A percentile compares a stretch with the other conserved stretches of the same genome.
These are phyloP conservation scores for Flueggea neowawraea DNA, from an alignment of 441 rosid genomes.

Conservation along the genomic window DNA sequence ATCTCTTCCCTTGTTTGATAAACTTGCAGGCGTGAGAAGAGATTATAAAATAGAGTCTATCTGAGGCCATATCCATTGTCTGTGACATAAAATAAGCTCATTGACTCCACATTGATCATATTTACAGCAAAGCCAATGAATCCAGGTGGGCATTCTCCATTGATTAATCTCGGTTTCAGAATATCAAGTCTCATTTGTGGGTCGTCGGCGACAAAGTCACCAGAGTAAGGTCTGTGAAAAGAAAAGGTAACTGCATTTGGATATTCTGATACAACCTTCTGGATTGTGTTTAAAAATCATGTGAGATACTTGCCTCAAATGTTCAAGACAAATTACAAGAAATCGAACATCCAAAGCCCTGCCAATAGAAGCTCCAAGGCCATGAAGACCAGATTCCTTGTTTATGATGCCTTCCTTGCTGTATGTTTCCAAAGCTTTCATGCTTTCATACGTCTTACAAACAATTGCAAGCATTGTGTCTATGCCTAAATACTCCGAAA, in stretches of 20 bases:
- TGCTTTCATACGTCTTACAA: slow-evolving; percentile 19
- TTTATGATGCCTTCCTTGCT: slow-evolving; percentile 15
- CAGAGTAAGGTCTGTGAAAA: slow-evolving; percentile 59
- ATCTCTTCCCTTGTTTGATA: slow-evolving; percentile 71
- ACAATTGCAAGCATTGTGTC: slow-evolving; percentile 33
- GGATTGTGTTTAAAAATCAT: neutral
- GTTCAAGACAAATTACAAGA: slow-evolving; percentile 27
- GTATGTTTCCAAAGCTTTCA: slow-evolving; percentile 22
- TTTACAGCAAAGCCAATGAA: slow-evolving; percentile 87
- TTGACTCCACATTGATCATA: slow-evolving; percentile 55
- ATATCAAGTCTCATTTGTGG: slow-evolving; percentile 81
- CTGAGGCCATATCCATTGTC: slow-evolving; percentile 68
- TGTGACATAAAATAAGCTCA: slow-evolving; percentile 48
- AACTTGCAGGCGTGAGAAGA: slow-evolving; percentile 77
- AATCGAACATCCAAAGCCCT: slow-evolving; percentile 23
- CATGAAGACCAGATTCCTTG: slow-evolving; percentile 20
- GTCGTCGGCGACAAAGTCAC: slow-evolving; percentile 66
- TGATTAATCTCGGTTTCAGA: slow-evolving; percentile 68
- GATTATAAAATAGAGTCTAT: slow-evolving; percentile 78
- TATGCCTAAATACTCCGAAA: slow-evolving; percentile 17
- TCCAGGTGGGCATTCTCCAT: slow-evolving; percentile 67
- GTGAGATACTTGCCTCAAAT: slow-evolving; percentile 10
- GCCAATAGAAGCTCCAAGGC: slow-evolving; percentile 25
- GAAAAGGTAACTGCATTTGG: slow-evolving; percentile 3
- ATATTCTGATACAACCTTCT: slow-evolving; percentile 6